Base-by-base conservation (phyloP, 2,329 filamentous ascomycete species). In the Xylaria sp. region DNA sequence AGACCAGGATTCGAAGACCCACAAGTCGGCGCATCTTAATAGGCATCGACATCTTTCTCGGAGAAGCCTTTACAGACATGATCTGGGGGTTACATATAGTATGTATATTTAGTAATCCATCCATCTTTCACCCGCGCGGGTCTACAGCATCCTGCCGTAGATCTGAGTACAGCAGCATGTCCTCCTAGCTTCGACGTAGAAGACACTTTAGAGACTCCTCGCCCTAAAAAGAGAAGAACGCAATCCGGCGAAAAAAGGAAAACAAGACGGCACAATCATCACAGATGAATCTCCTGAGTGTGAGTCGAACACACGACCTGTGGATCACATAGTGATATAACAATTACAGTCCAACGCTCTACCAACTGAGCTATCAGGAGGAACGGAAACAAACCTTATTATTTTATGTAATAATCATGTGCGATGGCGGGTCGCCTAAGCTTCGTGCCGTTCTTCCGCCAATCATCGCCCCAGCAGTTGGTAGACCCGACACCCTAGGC, bases 331-430 rank as follows among this genome's bases (percentile, higher is more conserved):
- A 20, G n/a, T 56, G 7, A 23, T 23, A 56, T 71, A 65, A 46
- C 69, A 65, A 71, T 70, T 67, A 70, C 64, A 70, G 69, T 72
- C 69, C 67, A 72, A 63, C 67, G 67, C 69, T 62, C 69, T 72
- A 70, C 67, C 69, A 72, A 72, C 67, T 72, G 67, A 63, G 61
- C 61, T 50, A 70, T 70, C 61, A 70, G 64, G 67, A 70, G 67
- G 28, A 20, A 10, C 25, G 28, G 4, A 2, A 8, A 0, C 2
- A 15, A 3, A 18, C 1, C 12, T 6, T 3, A 31, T 52, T 31
- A 25, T 58, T 12, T 8, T 25, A 9, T 6, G 31, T 23, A 56
- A 37, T 52, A 20, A 5, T 12, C 39, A 12, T 3, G 1, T 1
- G 18, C 2, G 1, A 10, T 23, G 10, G 10, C 10, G 34, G 34